Conservation (phyloP, 768 basidiomycete genomes). For the Termitomyces sp. region DNA sequence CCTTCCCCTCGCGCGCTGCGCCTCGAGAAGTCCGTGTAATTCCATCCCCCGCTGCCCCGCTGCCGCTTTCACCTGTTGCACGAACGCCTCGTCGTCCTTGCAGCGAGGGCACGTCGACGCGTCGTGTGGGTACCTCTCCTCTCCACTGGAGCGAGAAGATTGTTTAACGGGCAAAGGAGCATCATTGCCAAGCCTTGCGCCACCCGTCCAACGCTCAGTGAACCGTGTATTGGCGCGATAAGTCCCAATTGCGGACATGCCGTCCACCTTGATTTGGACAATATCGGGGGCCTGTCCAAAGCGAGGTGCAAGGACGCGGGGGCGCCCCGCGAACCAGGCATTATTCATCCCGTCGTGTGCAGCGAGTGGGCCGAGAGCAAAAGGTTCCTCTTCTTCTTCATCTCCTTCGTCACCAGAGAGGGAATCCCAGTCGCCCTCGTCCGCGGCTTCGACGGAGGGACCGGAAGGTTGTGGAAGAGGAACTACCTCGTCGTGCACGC, state of each 20-base stretch:
- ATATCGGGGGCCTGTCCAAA: neutral
- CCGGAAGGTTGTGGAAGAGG: neutral
- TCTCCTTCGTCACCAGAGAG: constrained; percentile 22
- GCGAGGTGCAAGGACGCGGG: constrained; percentile 4
- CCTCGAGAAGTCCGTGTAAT: neutral
- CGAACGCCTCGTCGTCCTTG: constrained; percentile 1
- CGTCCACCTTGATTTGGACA: neutral
- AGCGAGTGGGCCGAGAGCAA: constrained; percentile 6
- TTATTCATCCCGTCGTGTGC: constrained; percentile 15
- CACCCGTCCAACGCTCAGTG: constrained; percentile 16
- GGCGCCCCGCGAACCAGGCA: constrained; percentile 19
- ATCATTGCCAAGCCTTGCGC: constrained; percentile 5
- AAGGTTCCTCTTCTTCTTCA: constrained; percentile 17
- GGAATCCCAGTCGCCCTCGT: neutral
- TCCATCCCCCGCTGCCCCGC: neutral
- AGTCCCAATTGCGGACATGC: neutral
- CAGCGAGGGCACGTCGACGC: constrained; percentile 2
- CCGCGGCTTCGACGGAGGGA: neutral
- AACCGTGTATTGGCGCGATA: constrained; percentile 5
- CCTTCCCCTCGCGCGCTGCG: constrained; percentile 5
- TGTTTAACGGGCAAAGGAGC: neutral
- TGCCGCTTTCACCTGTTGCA: neutral
- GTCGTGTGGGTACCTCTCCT: constrained; percentile 6
- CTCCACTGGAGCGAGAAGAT: neutral
- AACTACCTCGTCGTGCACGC: constrained; percentile 20